Conservation (phyloP, 129 eudicot genomes). For the Daucus carota region DNA sequence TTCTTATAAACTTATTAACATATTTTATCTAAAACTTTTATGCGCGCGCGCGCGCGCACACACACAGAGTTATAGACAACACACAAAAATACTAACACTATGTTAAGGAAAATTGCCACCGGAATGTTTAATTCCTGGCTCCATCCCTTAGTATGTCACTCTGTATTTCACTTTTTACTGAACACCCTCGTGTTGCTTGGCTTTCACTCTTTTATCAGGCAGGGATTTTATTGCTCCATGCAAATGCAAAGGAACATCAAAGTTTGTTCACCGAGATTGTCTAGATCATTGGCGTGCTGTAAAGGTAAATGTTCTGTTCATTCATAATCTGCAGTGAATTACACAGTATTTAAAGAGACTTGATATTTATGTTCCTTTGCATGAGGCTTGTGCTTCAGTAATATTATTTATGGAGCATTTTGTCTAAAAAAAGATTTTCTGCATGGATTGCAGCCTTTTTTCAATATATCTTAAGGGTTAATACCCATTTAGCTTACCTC, state of each 20-base stretch:
- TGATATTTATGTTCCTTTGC: not conserved
- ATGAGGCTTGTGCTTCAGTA: not conserved
- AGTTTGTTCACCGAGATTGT: slow-evolving; percentile 93
- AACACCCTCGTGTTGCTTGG: not conserved
- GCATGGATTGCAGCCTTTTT: not conserved
- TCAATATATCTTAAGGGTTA: not conserved
- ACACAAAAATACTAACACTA: no score
- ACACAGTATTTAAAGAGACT: no score
- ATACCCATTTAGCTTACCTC: not conserved
- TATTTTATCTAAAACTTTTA: not conserved
- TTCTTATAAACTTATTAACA: not conserved
- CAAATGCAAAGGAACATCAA: slow-evolving; percentile 96
- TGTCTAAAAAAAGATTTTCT: not conserved
- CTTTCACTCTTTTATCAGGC: slow-evolving; percentile 34
- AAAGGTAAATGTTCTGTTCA: slow-evolving; percentile 36
- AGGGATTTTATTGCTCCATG: slow-evolving; percentile 99
- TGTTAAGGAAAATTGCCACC: not conserved
- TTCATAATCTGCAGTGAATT: no score
- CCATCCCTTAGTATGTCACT: not conserved
- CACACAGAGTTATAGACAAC: no score
- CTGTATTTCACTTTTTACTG: not conserved
- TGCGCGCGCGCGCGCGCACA: no score
- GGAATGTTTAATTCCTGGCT: not conserved
- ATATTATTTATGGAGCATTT: not conserved
- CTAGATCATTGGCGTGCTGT: slow-evolving; percentile 98